Percentiles rank a stretch among this genome's conserved stretches.
These are phyloP conservation scores for Ophiostoma perfectum DNA, from an alignment of 2,329 filamentous ascomycete genomes.

Conservation along the genomic window DNA sequence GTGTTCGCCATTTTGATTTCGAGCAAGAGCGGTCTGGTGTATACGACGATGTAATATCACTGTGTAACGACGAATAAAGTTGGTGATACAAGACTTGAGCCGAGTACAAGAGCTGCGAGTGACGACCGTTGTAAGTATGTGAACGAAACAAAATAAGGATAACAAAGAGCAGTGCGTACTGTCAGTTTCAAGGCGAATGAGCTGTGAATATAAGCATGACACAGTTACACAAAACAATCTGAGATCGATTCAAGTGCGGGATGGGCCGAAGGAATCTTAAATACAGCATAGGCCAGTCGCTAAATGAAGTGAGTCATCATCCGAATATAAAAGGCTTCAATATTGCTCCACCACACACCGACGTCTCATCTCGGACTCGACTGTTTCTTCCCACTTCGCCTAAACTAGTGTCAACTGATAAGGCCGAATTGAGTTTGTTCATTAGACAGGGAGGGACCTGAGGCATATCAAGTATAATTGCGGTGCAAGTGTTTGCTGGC, in stretches of 20 bases:
- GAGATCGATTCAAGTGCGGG: not conserved
- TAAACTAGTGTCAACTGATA: not conserved
- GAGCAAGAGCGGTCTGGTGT: not conserved
- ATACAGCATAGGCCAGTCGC: not conserved
- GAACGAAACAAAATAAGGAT: not conserved
- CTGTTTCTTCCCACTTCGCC: not conserved
- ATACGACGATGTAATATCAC: not conserved
- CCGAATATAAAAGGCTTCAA: not conserved
- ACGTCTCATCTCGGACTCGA: not conserved
- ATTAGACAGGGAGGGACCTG: no score
- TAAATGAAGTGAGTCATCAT: not conserved
- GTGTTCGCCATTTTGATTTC: not conserved
- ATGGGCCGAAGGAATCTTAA: slow-evolving; percentile 2
- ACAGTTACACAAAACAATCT: not conserved
- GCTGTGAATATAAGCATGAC: not conserved
- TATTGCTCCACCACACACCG: not conserved
- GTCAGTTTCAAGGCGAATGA: no score
- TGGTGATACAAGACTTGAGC: not conserved
- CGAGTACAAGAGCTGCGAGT: not conserved
- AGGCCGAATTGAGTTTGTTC: not conserved
- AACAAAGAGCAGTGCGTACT: not conserved
- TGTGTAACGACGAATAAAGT: not conserved
- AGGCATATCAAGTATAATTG: no score
- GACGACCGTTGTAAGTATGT: not conserved
- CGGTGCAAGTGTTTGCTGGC: not conserved